Evolutionary conservation across 1,284 basidiomycete genomes (phyloP).

Genomic region (Boletus nobilissimus): DNA sequence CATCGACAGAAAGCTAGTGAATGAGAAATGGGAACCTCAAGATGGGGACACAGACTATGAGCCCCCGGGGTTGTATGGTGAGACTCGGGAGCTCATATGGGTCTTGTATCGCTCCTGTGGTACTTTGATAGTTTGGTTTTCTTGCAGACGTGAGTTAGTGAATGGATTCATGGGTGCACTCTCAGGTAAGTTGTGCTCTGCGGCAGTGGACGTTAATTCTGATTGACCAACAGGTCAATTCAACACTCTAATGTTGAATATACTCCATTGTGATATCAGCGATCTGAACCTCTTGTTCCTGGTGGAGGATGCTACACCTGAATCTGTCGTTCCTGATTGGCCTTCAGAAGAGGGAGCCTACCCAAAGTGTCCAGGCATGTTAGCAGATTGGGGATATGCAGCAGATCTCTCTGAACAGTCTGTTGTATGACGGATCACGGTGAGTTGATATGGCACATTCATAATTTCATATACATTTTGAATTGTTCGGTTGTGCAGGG

Average conservation of each 20-base stretch:
- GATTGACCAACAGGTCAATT: not conserved
- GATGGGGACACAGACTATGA: not conserved
- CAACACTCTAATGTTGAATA: not conserved
- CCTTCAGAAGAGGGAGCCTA: not conserved
- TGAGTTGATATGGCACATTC: too few relatives aligned
- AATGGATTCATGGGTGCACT: not conserved
- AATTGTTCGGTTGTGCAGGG: too few relatives aligned
- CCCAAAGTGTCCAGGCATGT: not conserved
- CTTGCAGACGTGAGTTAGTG: not conserved
- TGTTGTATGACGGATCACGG: too few relatives aligned
- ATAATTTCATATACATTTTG: too few relatives aligned
- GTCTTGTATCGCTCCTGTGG: too few relatives aligned
- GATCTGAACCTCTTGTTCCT: not conserved
- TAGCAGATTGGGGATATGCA: not conserved
- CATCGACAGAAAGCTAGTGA: not conserved
- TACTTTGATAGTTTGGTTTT: too few relatives aligned
- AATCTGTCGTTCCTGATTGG: not conserved
- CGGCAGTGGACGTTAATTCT: not conserved
- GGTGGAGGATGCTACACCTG: not conserved
- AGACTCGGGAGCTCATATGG: not conserved
- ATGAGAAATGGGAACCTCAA: not conserved
- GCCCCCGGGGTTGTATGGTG: not conserved
- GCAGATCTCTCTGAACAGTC: too few relatives aligned
- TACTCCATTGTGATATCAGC: not conserved
- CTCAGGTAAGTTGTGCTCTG: not conserved